Percentiles rank a stretch among this genome's conserved stretches.
Evolutionary conservation across 106 monocot species (phyloP).

Genomic region (Dioscorea zingiberensis): DNA sequence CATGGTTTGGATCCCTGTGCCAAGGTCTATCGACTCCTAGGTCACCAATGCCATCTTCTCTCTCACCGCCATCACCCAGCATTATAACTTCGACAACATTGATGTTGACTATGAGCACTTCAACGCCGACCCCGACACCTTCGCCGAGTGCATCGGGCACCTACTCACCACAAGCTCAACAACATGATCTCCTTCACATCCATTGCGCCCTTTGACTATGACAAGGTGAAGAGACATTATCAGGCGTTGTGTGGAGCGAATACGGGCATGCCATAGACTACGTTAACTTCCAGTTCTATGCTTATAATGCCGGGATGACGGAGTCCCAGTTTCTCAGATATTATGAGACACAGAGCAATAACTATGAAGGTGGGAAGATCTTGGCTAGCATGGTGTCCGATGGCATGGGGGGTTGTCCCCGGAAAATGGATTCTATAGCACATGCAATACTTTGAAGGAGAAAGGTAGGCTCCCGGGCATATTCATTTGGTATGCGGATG

Average conservation of each 20-base stretch:
- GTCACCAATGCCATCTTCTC: background rate
- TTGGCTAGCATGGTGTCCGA: slow-evolving; percentile 20
- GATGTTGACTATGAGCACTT: slow-evolving; percentile 7
- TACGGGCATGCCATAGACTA: slow-evolving; percentile 32
- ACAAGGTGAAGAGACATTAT: slow-evolving; percentile 11
- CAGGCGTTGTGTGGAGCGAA: slow-evolving; percentile 18
- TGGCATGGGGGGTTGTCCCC: slow-evolving; percentile 14
- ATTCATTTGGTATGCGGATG: background rate
- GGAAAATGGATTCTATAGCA: slow-evolving; percentile 17
- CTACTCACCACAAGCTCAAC: background rate
- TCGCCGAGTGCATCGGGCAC: slow-evolving; percentile 1
- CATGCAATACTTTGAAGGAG: slow-evolving; percentile 17
- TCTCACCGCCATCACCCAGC: background rate
- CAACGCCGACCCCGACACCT: background rate
- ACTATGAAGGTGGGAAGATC: slow-evolving; percentile 29
- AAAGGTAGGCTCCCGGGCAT: slow-evolving; percentile 16
- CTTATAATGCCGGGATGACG: slow-evolving; percentile 23
- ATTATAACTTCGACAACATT: background rate
- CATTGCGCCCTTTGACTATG: slow-evolving; percentile 24
- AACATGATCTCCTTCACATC: background rate
- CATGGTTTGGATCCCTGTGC: no score
- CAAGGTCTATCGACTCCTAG: slow-evolving; percentile 1
- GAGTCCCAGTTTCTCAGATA: slow-evolving; percentile 36
- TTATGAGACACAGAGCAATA: slow-evolving; percentile 27
- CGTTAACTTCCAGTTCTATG: slow-evolving; percentile 63